phyloP scores from a whole-genome alignment of 129 eudicot species.

The Solidago caesia region DNA sequence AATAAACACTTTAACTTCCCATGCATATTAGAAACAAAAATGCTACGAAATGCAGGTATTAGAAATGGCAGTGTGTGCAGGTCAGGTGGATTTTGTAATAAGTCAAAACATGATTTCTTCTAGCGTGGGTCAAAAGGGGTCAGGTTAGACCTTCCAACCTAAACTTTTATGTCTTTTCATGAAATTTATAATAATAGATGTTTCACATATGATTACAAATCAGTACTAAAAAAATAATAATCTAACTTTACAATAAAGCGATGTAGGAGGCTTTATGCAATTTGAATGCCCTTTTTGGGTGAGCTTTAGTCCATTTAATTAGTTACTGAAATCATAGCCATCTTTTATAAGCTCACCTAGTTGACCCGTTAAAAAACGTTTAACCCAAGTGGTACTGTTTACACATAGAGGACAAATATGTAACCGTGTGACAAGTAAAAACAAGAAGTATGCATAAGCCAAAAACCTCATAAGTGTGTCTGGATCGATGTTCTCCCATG shows the following conservation, averaged over 20 bases:
- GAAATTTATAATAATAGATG: background rate
- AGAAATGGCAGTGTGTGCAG: background rate
- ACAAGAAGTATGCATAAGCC: background rate
- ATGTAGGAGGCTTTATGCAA: background rate
- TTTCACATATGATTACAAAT: background rate
- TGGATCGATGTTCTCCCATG: constrained; percentile 81
- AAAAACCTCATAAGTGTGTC: constrained; percentile 79
- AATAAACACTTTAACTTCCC: constrained; percentile 4
- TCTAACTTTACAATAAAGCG: background rate
- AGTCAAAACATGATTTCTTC: background rate
- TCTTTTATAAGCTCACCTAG: background rate
- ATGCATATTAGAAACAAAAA: constrained; percentile 9
- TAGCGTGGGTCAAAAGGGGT: background rate
- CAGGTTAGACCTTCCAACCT: background rate
- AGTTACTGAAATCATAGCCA: background rate
- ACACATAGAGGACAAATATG: background rate
- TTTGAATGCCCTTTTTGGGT: background rate
- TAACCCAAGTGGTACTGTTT: background rate
- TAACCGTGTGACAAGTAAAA: constrained; percentile 1
- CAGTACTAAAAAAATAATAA: background rate
- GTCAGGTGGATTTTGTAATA: background rate
- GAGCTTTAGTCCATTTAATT: background rate
- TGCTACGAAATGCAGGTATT: background rate
- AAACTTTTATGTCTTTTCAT: background rate
- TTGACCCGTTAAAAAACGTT: background rate